These are phyloP conservation scores for Adansonia rubrostipa DNA, from an alignment of 441 rosid genomes.

Conservation along the genomic window DNA sequence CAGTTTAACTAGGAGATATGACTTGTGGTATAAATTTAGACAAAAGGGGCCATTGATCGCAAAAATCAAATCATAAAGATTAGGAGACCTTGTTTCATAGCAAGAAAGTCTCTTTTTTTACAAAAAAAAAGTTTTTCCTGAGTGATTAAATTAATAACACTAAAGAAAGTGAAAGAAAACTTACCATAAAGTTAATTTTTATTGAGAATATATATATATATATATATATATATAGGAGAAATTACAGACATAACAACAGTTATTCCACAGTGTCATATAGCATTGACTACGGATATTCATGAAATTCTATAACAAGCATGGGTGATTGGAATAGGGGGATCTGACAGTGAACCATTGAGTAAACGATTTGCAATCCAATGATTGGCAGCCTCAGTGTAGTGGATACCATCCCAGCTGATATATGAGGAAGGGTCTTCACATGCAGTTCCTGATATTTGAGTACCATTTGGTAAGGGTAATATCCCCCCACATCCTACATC, in stretches of 20 bases:
- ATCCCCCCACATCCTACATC: conserved; percentile 54
- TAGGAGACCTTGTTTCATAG: neutral
- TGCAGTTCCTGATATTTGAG: conserved; percentile 38
- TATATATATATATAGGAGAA: too few species aligned
- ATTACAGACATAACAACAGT: neutral
- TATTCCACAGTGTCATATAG: neutral
- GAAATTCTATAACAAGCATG: conserved; percentile 53
- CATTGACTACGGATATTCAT: neutral
- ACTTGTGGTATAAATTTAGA: neutral
- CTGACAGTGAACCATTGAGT: conserved; percentile 52
- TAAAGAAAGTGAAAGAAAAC: neutral
- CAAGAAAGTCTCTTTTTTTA: too few species aligned
- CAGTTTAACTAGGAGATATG: neutral
- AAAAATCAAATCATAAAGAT: neutral
- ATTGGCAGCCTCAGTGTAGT: conserved; percentile 59
- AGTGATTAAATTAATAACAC: neutral
- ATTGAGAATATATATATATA: neutral
- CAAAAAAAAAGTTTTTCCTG: neutral
- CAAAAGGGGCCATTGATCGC: neutral
- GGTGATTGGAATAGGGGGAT: conserved; percentile 52
- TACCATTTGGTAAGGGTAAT: conserved; percentile 36
- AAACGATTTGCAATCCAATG: conserved; percentile 54
- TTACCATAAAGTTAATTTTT: neutral
- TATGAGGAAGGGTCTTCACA: conserved; percentile 56
- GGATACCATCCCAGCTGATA: conserved; percentile 69